A percentile compares a stretch with the other conserved stretches of the same genome.
Evolutionary conservation across 257 asterid genomes (phyloP).

Genomic region (Scutellaria baicalensis): DNA sequence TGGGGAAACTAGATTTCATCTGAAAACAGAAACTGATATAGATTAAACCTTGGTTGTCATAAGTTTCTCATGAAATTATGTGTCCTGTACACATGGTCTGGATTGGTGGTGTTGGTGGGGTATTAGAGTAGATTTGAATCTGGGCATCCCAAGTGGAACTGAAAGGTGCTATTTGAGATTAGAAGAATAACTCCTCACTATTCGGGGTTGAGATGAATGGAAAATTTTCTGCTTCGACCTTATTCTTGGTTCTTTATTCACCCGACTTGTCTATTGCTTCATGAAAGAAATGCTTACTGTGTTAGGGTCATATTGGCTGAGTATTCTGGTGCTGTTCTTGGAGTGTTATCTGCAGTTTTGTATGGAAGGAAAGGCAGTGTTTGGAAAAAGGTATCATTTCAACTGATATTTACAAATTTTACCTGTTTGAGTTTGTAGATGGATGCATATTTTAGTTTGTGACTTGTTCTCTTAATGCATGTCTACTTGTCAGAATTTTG

Average conservation of each 20-base stretch:
- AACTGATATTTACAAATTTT: neutral
- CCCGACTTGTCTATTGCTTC: neutral
- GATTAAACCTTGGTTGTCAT: neutral
- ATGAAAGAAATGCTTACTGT: conserved; percentile 13
- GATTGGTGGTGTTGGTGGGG: neutral
- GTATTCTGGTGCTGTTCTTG: conserved; percentile 96
- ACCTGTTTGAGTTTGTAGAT: neutral
- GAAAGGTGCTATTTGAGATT: neutral
- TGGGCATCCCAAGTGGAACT: neutral
- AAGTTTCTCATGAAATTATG: neutral
- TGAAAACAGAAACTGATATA: neutral
- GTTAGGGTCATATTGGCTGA: conserved; percentile 82
- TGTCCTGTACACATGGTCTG: neutral
- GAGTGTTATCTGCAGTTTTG: conserved; percentile 78
- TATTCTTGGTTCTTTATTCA: neutral
- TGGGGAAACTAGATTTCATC: neutral
- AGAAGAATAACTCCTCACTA: neutral
- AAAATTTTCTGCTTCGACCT: neutral
- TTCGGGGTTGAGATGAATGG: neutral
- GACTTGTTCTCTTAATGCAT: neutral
- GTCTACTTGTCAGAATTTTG: neutral
- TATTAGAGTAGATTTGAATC: neutral
- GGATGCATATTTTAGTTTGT: neutral
- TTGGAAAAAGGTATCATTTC: conserved; percentile 74
- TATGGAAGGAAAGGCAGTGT: conserved; percentile 76